phyloP scores from a whole-genome alignment of 768 basidiomycete genomes.

The Cystobasidium ongulense region DNA sequence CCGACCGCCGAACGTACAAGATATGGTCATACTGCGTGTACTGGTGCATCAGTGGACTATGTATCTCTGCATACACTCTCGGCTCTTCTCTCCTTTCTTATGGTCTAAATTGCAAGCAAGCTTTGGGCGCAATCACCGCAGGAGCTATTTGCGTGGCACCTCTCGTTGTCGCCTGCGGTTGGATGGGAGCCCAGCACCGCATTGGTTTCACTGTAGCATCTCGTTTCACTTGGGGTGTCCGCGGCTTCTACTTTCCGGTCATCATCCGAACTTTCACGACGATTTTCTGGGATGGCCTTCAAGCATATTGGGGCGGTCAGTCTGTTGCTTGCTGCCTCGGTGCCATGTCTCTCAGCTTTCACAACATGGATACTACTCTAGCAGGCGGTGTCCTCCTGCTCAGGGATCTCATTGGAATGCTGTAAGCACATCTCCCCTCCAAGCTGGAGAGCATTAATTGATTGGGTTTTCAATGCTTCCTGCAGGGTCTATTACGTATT shows the following conservation, averaged over 20 bases:
- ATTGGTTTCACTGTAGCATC: constrained; percentile 38
- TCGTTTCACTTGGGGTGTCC: constrained; percentile 37
- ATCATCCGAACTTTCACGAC: constrained; percentile 35
- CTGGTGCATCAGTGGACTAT: constrained; percentile 4
- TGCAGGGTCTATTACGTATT: neutral
- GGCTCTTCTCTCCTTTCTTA: constrained; percentile 37
- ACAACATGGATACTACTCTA: constrained; percentile 27
- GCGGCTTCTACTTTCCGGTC: constrained; percentile 33
- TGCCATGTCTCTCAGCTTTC: constrained; percentile 36
- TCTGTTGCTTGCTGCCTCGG: constrained; percentile 36
- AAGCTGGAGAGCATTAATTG: neutral
- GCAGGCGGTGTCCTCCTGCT: neutral
- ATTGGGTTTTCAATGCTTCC: neutral
- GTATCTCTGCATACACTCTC: constrained; percentile 34
- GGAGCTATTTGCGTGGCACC: constrained; percentile 37
- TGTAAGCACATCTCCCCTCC: neutral
- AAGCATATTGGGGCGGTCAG: constrained; percentile 40
- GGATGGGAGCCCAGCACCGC: constrained; percentile 34
- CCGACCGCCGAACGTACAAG: constrained; percentile 37
- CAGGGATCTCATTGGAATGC: neutral
- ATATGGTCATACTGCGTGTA: constrained; percentile 34
- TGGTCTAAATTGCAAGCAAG: constrained; percentile 34
- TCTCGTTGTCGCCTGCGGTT: constrained; percentile 35
- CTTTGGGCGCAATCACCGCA: constrained; percentile 34
- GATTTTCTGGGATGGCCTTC: constrained; percentile 37